These are phyloP conservation scores for Ambrosiella xylebori DNA, from an alignment of 2,329 filamentous ascomycete genomes.

Conservation along the genomic window DNA sequence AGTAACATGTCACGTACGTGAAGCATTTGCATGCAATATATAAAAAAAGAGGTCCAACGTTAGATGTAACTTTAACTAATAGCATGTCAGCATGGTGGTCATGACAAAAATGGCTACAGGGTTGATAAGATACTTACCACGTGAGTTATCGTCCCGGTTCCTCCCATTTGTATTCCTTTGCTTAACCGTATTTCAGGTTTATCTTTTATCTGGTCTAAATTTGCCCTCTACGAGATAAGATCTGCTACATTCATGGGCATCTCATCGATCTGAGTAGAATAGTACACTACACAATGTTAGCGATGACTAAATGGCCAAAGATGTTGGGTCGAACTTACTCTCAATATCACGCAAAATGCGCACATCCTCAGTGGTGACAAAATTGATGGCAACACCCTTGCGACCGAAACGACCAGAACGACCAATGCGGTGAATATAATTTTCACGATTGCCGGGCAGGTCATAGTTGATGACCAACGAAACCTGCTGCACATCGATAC, in stretches of 20 bases:
- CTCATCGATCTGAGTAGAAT: constrained; percentile 92
- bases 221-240: constrained; percentile 29
- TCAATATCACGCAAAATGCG: constrained; percentile 96
- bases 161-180: constrained; percentile 13
- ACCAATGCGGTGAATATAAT: constrained; percentile 98
- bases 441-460: constrained; percentile 93
- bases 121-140: constrained; percentile 2
- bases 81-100: not conserved
- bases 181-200: constrained; percentile 1
- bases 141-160: constrained; percentile 10
- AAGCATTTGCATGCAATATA: not conserved
- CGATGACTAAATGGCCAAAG: not conserved
- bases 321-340: constrained; percentile 33
- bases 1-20: not conserved
- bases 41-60: not conserved
- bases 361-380: constrained; percentile 95
- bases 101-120: too few species aligned
- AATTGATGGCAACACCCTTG: constrained; percentile 99
- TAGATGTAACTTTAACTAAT: not conserved
- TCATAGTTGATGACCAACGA: constrained; percentile 99
- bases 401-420: constrained; percentile 88
- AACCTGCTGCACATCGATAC: constrained; percentile 98
- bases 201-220: constrained; percentile 3
- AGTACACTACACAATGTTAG: constrained; percentile 50
- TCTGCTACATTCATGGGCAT: constrained; percentile 91